Evolutionary conservation across 106 monocot genomes (phyloP).

Genomic region (Agapanthus africanus): DNA sequence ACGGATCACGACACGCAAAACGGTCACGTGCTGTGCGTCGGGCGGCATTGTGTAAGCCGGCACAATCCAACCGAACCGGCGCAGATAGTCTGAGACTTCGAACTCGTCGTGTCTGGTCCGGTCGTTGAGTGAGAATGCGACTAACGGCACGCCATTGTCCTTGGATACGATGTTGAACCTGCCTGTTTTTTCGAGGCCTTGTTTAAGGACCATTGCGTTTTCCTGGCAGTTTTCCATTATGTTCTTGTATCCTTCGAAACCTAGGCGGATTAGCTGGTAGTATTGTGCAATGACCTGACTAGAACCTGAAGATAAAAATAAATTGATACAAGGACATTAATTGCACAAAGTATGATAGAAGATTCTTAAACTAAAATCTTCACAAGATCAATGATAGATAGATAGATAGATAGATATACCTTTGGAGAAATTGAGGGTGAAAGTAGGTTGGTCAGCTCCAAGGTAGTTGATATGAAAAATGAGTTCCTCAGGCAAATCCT

Average conservation of each 20-base stretch:
- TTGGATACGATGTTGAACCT: slow-evolving; percentile 70
- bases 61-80: slow-evolving; percentile 89
- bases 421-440: slow-evolving; percentile 86
- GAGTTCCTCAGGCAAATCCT: slow-evolving; percentile 77
- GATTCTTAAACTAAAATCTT: background rate
- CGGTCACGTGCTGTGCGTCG: slow-evolving; percentile 76
- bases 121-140: slow-evolving; percentile 84
- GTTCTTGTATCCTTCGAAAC: slow-evolving; percentile 79
- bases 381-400: background rate
- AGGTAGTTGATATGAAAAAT: slow-evolving; percentile 88
- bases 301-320: background rate
- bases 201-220: slow-evolving; percentile 69
- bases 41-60: slow-evolving; percentile 97
- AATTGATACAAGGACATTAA: background rate
- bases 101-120: slow-evolving; percentile 55
- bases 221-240: slow-evolving; percentile 87
- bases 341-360: background rate
- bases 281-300: slow-evolving; percentile 60
- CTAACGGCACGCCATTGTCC: slow-evolving; percentile 77
- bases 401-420: slow-evolving; percentile 22
- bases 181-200: slow-evolving; percentile 53
- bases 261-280: slow-evolving; percentile 84
- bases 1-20: slow-evolving; percentile 73
- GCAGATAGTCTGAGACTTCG: slow-evolving; percentile 68
- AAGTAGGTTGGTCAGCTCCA: slow-evolving; percentile 75